Percentiles rank a stretch among this genome's conserved stretches.
Evolutionary conservation across 352 stramenopile species (phyloP).

Genomic region (Pilasporangium apinafurcum): DNA sequence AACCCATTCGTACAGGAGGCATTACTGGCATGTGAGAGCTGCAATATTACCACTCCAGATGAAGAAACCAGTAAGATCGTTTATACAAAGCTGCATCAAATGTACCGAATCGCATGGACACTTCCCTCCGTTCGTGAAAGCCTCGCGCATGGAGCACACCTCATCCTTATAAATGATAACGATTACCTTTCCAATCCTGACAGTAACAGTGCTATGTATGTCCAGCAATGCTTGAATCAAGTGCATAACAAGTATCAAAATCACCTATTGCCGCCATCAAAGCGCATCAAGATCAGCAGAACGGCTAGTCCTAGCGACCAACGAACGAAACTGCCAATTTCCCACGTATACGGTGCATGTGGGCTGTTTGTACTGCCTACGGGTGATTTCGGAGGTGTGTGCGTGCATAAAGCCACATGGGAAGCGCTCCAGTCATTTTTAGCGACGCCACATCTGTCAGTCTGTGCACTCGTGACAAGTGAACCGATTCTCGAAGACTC

Average conservation of each 20-base stretch:
- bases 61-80: too few relatives aligned
- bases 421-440: constrained; percentile 22
- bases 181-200: constrained; percentile 14
- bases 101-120: constrained; percentile 54
- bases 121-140: constrained; percentile 35
- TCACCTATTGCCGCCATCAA: constrained; percentile 42
- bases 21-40: constrained; percentile 4
- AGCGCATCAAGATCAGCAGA: too few relatives aligned
- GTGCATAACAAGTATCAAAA: constrained; percentile 44
- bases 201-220: constrained; percentile 11
- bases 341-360: constrained; percentile 30
- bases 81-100: constrained; percentile 30
- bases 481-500: constrained; percentile 42
- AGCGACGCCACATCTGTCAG: constrained; percentile 18
- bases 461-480: constrained; percentile 25
- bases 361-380: constrained; percentile 45
- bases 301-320: neutral
- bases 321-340: constrained; percentile 14
- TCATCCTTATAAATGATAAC: constrained; percentile 33
- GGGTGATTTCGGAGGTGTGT: constrained; percentile 5
- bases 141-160: constrained; percentile 33
- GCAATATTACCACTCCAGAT: too few relatives aligned
- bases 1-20: constrained; percentile 27
- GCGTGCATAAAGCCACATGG: constrained; percentile 19
- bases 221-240: constrained; percentile 11